Base-by-base conservation (phyloP, 2,329 filamentous ascomycete genomes). In the Fusarium paranaense region DNA sequence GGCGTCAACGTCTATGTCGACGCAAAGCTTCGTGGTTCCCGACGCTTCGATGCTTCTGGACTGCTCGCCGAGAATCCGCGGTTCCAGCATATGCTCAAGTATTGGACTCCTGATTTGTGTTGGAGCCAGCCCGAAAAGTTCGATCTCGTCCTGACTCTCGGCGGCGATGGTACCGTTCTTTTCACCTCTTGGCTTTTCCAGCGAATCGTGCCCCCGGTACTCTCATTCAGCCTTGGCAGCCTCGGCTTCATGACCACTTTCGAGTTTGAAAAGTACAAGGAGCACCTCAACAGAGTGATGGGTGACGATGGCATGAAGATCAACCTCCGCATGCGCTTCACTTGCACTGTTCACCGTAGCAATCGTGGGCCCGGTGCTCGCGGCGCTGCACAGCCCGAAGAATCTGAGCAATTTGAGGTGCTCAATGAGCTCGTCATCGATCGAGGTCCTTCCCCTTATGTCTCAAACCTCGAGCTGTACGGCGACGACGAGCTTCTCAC, bases 1-100 rank as follows among this genome's bases (percentile, higher is more conserved):
- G 97, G 97, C 16, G 93, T 99, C 63, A 98, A 96, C 78, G 97
- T 99, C 73, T 98, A 97, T 80, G 97, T 99, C n/a, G 97, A 99
- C 83, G 94, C 95, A 74, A 98, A 99, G 85, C 87, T 99, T 70
- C 92, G 92, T 78, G 91, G 91, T 78, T 97, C 95, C 6, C 95
- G 94, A 82, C 93, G 97, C 61, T 99, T 99, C 81, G 91, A 95
- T 78, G 91, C 94, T 2, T 84, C 90, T 5, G 90, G 91, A 33
- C 87, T 99, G 64, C 77, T 96, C 8, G 90, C 90, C 50, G 90
- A 93, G 78, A 91, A 98, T 77, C 87, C 91, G 13, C 91, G 93
- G 27, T 97, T 95, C 81, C 87, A 92, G 74, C 87, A 91, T 61
- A 97, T 97, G 92, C 90, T 99, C 71, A 92, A 92, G 79, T 99